Percentiles rank a stretch among this genome's conserved stretches.
These are phyloP conservation scores for Gossypium trilobum DNA, from an alignment of 441 rosid genomes.

Conservation along the genomic window DNA sequence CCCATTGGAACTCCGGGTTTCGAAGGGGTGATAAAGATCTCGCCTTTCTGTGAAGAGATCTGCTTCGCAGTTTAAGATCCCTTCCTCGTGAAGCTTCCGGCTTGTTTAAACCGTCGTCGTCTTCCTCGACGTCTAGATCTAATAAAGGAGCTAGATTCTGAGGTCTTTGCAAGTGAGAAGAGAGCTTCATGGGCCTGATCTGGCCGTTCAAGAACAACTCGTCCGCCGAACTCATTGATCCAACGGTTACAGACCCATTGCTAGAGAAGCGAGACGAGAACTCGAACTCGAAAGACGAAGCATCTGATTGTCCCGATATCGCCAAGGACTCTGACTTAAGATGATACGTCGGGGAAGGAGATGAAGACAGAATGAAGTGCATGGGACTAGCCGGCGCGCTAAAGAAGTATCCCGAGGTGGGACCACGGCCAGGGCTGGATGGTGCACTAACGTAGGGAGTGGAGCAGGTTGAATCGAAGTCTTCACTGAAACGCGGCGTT, in stretches of 20 bases:
- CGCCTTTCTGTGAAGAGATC: constrained; percentile 30
- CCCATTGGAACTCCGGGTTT: constrained; percentile 18
- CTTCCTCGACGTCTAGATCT: constrained; percentile 24
- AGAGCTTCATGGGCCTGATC: constrained; percentile 40
- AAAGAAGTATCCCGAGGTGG: constrained; percentile 20
- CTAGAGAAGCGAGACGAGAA: constrained; percentile 28
- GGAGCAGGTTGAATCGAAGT: constrained; percentile 24
- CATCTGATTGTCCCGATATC: constrained; percentile 14
- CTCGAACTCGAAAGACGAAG: constrained; percentile 21
- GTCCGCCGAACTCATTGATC: constrained; percentile 34
- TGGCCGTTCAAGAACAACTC: constrained; percentile 39
- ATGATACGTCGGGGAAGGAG: constrained; percentile 8
- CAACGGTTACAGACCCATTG: constrained; percentile 12
- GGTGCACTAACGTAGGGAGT: constrained; percentile 36
- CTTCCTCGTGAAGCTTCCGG: constrained; percentile 21
- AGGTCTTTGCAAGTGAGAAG: constrained; percentile 33
- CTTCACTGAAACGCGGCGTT: constrained; percentile 26
- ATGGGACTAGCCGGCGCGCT: constrained; percentile 40
- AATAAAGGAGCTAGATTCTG: constrained; percentile 26
- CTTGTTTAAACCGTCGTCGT: constrained; percentile 1
- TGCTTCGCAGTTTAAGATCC: constrained; percentile 27
- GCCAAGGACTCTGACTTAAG: constrained; percentile 7
- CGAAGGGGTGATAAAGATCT: constrained; percentile 33
- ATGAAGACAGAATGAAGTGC: constrained; percentile 23
- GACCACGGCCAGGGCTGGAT: constrained; percentile 30